Evolutionary conservation across 23 red algal genomes (phyloP), one percentile per base, ranked within the genome.

Genomic region (Chondrus crispus): DNA sequence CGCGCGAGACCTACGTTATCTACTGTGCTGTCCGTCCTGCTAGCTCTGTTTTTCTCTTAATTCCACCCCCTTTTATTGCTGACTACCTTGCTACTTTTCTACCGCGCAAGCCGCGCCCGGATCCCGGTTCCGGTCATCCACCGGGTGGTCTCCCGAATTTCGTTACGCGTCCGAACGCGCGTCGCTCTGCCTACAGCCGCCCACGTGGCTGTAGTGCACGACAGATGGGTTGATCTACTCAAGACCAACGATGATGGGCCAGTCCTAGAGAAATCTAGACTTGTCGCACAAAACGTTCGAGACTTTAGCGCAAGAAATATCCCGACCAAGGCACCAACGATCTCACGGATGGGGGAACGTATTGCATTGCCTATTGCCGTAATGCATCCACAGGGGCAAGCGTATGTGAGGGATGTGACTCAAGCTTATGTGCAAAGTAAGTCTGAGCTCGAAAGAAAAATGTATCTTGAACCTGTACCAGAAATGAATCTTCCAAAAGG

Each of bases 221-320:
- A n/a, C 18, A 0, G 9, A n/a, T 66, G 60, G 7, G 60, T 66
- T 12, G 60, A 66, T 66, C 35, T 66, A 66, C 26, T 1, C 9
- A 19, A 66, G 18, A n/a, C n/a, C n/a, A 66, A 66, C 35, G 60
- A 66, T 22, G 9, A 66, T 19, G 1, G 1, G 35, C 26, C 26
- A 7, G 35, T 12, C 8, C 35, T 66, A 1, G 26, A 8, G 9
- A 66, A 32, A n/a, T 80, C 57, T 38, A 37, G 71, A 80, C 72
- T 90, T 29, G 87, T 80, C 19, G 87, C 73, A 1, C 72, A 90
- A 53, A 90, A 90, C 53, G 78, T 66, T 37, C 24, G 22, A 5
- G 87, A 90, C 32, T 28, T 47, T 28, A 30, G 58, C 33, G 51
- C 87, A 1, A 62, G 29, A 5, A 26, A 43, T 26, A 90, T 90